Percentiles rank a stretch among this genome's conserved stretches.
Conservation (phyloP, 192 early-diverging fungal species). For the Chytriomyces sp. region DNA sequence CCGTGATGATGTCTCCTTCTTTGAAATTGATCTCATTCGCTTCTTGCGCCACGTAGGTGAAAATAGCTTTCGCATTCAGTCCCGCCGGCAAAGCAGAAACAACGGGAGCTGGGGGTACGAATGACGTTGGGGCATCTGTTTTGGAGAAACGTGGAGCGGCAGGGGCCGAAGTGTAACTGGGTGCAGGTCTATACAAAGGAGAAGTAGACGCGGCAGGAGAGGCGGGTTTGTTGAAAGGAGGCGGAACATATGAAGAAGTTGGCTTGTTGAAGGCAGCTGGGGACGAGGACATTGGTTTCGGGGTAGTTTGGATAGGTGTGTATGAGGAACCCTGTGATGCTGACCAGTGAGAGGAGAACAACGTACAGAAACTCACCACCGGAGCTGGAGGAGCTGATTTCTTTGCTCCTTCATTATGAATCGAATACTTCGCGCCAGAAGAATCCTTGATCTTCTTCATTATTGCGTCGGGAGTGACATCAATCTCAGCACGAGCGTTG, state of each 20-base stretch:
- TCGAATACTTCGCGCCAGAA: slow-evolving; percentile 89
- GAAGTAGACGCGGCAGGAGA: neutral
- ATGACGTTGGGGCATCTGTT: neutral
- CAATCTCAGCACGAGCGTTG: slow-evolving; percentile 77
- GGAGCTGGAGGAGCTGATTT: slow-evolving; percentile 11
- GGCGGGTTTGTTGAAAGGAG: slow-evolving; percentile 2
- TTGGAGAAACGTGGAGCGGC: neutral
- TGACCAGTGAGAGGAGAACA: neutral
- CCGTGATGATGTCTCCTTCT: slow-evolving; percentile 81
- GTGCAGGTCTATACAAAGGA: neutral
- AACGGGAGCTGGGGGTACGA: neutral
- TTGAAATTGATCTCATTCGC: slow-evolving; percentile 80
- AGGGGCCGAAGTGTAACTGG: neutral
- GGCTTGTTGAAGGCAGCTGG: slow-evolving; percentile 14
- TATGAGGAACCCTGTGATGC: slow-evolving; percentile 31
- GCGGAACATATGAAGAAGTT: slow-evolving; percentile 3
- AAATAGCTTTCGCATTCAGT: slow-evolving; percentile 19
- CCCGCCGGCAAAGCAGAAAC: neutral
- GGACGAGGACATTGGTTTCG: slow-evolving; percentile 29
- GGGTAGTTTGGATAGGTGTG: slow-evolving; percentile 37
- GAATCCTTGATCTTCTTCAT: slow-evolving; percentile 82
- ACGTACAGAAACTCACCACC: slow-evolving; percentile 27
- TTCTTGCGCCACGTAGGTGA: slow-evolving; percentile 47
- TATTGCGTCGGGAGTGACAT: slow-evolving; percentile 80
- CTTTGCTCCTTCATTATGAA: slow-evolving; percentile 56